phyloP scores from a whole-genome alignment of 306 rosid genomes.

The Prosopis cineraria region DNA sequence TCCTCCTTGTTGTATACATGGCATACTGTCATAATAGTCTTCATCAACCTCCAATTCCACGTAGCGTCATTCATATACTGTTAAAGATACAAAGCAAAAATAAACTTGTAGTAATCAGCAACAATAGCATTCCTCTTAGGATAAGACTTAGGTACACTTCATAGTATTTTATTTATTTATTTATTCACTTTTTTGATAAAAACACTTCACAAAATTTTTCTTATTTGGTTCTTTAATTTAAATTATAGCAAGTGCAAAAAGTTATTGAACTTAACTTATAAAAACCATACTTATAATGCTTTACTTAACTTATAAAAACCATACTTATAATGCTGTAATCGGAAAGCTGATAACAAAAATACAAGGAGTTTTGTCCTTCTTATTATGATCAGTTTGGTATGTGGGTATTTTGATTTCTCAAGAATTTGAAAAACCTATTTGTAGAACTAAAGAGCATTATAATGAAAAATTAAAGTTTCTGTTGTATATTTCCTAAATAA shows the following conservation, averaged over 20 bases:
- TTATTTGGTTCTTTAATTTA: background rate
- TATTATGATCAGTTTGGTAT: background rate
- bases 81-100: slow-evolving; percentile 32
- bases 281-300: background rate
- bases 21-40: slow-evolving; percentile 89
- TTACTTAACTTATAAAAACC: background rate
- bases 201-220: background rate
- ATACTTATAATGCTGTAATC: background rate
- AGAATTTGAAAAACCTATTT: background rate
- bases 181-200: too few species aligned
- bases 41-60: slow-evolving; percentile 95
- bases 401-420: background rate
- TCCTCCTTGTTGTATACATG: slow-evolving; percentile 76
- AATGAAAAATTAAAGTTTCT: background rate
- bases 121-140: background rate
- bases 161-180: background rate
- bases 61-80: slow-evolving; percentile 86
- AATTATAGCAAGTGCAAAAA: background rate
- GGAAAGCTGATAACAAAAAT: background rate
- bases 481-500: background rate
- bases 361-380: background rate
- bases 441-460: background rate
- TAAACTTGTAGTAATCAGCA: slow-evolving; percentile 25
- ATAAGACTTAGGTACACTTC: background rate
- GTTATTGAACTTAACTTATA: background rate